Evolutionary conservation across 805 yeast species (phyloP), one percentile per base, ranked within the genome.

Genomic region (Kodamaea neixiangensis): DNA sequence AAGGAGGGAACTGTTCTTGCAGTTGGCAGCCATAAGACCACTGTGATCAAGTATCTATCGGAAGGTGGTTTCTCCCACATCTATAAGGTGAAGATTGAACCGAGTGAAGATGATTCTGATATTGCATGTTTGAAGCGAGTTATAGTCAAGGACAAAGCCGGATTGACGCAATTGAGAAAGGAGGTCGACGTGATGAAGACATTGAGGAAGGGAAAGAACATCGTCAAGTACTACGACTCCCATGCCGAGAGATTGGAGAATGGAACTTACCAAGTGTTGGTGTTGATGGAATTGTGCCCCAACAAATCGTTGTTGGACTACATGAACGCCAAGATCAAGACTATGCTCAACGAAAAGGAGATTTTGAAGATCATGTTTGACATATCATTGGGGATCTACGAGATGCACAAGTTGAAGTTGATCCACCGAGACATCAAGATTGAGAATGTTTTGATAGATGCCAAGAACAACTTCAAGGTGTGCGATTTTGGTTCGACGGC

Each of bases 401-500:
- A 84, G 59, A 90, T 94, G 97, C 99, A 93, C 69, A 77, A 79
- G 47, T 62, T 82, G 50, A 85, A 88, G 39, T 73, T 93, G 62
- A 85, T 93, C 49, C 99, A 93, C 68, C 78, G 98, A 43, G 98
- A 94, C 71, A 83, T 93, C 57, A 94, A 94, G 72, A 91, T 94
- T 56, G 98, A 93, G 65, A 94, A 93, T 67, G 97, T 93, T 15
- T 75, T 93, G 51, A 88, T 94, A 34, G 91, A 89, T 65, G 71
- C 79, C 3, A 65, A 77, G 2, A 82, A 85, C 52, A 77, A 78
- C 57, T 94, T 87, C 72, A 92, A 91, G 65, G 72, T 94, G 18
- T 88, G 96, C 62, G 99, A 94, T 71, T 94, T 94, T 69, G 99
- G 99, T 2, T 89, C 97, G 0, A 86, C 94, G 1, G 78, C 89